Base-by-base conservation (phyloP, 129 eudicot genomes). In the Centella asiatica region DNA sequence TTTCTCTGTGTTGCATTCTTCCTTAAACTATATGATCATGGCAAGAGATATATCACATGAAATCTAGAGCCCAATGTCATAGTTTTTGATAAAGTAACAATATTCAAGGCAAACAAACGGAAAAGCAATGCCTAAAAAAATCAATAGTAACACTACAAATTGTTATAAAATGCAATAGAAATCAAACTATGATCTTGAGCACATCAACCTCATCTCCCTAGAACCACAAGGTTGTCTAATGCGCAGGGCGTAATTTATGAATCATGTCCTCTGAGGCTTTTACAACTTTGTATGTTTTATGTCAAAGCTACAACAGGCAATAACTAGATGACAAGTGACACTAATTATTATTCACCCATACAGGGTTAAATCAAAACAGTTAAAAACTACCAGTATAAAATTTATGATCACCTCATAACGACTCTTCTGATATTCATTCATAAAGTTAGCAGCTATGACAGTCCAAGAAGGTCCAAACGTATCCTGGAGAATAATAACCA, bases 1-100 rank as follows among this genome's bases (percentile, higher is more conserved):
- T 75, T 74, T 93, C 89, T 93, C 99, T 0, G 96, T 93, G 76
- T 88, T 80, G 77, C 95, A 82, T 28, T 93, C 99, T 27, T 88
- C 99, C 83, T 80, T 87, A 71, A 93, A 93, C 99, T 93, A 69
- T 53, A 36, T 31, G 23, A 55, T 44, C 31, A 29, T 19, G 18
- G 44, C 10, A 36, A 42, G 50, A 26, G 47, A 44, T 17, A 37
- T 14, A 51, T 45, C 26, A 48, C 14, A 13, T 31, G 40, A 63
- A 25, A 26, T 24, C 42, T 6, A 52, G n/a, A 33, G 47, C 19
- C 0, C 47, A 17, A 42, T n/a, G 0, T 11, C 13, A 37, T 4
- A 9, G 14, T 42, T 10, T 4, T 2, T 2, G 3, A 42, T 17
- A n/a, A 3, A 42, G 15, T 42, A 42, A 9, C 15, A n/a, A 42